Evolutionary conservation across 257 asterid species (phyloP).

Genomic region (Forsythia suspensa): DNA sequence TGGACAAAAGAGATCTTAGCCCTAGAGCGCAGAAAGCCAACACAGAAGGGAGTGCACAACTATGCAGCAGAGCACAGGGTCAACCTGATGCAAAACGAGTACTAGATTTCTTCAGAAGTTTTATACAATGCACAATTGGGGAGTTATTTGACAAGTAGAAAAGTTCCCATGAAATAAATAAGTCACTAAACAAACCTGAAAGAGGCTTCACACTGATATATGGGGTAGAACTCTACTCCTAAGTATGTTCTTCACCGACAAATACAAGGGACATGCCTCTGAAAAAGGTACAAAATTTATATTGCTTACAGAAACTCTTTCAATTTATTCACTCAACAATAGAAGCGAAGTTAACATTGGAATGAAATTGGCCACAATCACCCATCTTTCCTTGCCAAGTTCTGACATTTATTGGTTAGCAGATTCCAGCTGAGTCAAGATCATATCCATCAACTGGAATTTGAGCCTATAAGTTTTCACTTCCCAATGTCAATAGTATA

Average conservation of each 20-base stretch:
- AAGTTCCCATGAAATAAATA: too few species aligned
- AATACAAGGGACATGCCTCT: not conserved
- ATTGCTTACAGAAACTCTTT: not conserved
- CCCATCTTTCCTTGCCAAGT: not conserved
- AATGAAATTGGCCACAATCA: too few species aligned
- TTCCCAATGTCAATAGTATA: not conserved
- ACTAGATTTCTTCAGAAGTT: not conserved
- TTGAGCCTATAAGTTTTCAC: too few species aligned
- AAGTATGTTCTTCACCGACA: too few species aligned
- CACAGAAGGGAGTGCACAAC: too few species aligned
- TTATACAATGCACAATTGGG: not conserved
- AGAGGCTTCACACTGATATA: not conserved
- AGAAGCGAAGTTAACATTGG: too few species aligned
- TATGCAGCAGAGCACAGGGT: not conserved
- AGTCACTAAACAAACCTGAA: not conserved
- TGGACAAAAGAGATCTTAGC: too few species aligned
- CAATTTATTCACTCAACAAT: too few species aligned
- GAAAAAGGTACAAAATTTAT: not conserved
- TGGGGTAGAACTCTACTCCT: not conserved
- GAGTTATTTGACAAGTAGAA: not conserved
- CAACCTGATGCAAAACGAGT: too few species aligned
- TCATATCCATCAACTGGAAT: not conserved
- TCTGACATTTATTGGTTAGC: not conserved
- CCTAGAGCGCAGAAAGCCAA: too few species aligned
- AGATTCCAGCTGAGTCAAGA: not conserved